Base-by-base conservation (phyloP, 2,329 filamentous ascomycete genomes). In the Aspergillus uvarum region DNA sequence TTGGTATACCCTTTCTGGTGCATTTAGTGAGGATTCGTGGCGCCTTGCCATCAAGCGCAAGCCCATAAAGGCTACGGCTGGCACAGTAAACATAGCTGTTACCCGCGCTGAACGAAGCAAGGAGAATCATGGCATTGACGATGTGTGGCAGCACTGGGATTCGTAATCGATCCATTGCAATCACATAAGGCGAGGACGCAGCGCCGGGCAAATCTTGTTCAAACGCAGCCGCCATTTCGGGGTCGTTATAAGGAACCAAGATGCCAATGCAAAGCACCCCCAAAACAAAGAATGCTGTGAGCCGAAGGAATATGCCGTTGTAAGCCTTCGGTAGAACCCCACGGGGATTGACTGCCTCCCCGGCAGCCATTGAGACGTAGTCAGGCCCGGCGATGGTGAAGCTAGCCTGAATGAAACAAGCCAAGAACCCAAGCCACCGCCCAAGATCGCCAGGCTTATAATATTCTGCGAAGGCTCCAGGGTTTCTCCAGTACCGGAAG, bases 271-370 rank as follows among this genome's bases (percentile, higher is more conserved):
- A 86, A 2, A 95, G 80, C 0, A 89, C 86, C 1, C 90, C 90
- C 1, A 92, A 82, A 44, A 91, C 83, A 76, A 92, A 93, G 74
- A 94, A 93, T 1, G 84, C 78, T 0, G 88, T 88, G 32, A 94
- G 79, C 32, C 91, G 87, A 74, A 90, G 92, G 73, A 93, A 92
- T 1, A 93, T 89, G 52, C 88, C 86, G 61, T 91, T 91, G 75
- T 87, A 92, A 1, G 90, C 90, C 47, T 84, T 85, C 0, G 90
- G 90, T 74, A 95, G 85, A 21, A 88, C 84, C 19, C 77, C 77
- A 16, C 89, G 85, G 0, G 89, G 89, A 65, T 91, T 89, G 67
- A 89, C 84, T 0, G 89, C 84, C 72, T 92, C 89, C 19, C 87
- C 88, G 2, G 89, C 88, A 4, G 83, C 80, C 82, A 83, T 83